A percentile compares a stretch with the other conserved stretches of the same genome.
Conservation (phyloP, 2,329 filamentous ascomycete species). For the Botrytis aclada region DNA sequence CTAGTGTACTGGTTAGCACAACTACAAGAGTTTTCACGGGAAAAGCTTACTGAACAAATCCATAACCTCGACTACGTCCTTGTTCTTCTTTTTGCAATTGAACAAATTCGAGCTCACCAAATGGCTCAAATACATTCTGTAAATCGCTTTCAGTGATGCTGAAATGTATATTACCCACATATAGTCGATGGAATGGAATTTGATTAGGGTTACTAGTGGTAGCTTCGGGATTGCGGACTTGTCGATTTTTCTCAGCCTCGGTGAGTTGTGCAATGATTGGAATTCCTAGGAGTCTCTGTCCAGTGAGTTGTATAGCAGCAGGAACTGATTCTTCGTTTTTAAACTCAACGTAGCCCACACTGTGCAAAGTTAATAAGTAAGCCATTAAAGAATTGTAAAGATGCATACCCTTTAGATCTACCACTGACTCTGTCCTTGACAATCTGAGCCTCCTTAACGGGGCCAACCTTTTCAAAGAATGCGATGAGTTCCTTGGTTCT, state of each 20-base stretch:
- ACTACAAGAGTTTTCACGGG: neutral
- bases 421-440: constrained; percentile 97
- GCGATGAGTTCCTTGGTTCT: constrained; percentile 88
- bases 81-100: constrained; percentile 95
- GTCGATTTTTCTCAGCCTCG: constrained; percentile 98
- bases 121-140: constrained; percentile 94
- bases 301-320: constrained; percentile 94
- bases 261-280: constrained; percentile 98
- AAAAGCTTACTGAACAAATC: constrained; percentile 88
- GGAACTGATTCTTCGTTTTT: constrained; percentile 91
- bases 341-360: constrained; percentile 99
- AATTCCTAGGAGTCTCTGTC: constrained; percentile 97
- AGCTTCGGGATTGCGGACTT: constrained; percentile 78
- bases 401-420: constrained; percentile 87
- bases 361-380: constrained; percentile 47
- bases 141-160: constrained; percentile 96
- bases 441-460: constrained; percentile 96
- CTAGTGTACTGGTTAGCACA: constrained; percentile 50
- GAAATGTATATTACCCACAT: constrained; percentile 99
- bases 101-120: constrained; percentile 95
- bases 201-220: constrained; percentile 69
- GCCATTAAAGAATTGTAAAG: neutral
- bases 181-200: constrained; percentile 94
- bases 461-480: constrained; percentile 93
- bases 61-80: constrained; percentile 88